Base-by-base conservation (phyloP, 208 protist genomes). In the Leishmania tropica region DNA sequence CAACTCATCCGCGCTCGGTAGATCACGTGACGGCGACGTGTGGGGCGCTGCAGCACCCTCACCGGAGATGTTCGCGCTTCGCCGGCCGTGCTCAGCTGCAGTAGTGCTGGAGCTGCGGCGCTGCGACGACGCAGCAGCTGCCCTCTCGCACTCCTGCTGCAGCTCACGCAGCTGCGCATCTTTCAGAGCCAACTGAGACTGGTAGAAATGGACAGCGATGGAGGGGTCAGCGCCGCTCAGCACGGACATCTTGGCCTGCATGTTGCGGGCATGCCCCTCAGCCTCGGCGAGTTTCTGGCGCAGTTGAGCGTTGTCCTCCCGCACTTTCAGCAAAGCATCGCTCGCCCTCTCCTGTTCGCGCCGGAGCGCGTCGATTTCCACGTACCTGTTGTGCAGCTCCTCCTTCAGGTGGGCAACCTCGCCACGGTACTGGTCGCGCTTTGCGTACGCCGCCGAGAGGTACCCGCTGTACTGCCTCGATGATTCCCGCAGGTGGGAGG, bases 341-440 rank as follows among this genome's bases (percentile, higher is more conserved):
- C 51, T 45, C 28, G 70, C 7, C 17, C 56, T 37, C 60, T 83
- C 78, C 21, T 40, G 77, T 31, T 85, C 75, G 42, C 78, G 80
- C 53, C 80, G 81, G 47, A 90, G 73, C 73, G 81, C 51, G 37
- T 92, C 85, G 13, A 88, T 35, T 76, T 88, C 75, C 56, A 89
- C 8, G 47, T 89, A 81, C 71, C 81, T 87, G 53, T 85, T 75
- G 58, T 93, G 87, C 42, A 94, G 71, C 78, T 94, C 80, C 15
- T 78, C 75, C 56, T 92, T 88, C 76, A 94, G 86, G n/a, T 87
- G 83, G 1, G 86, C 89, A 0, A 93, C 88, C 80, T 94, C 89
- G 53, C 87, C 79, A 56, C 88, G 85, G 85, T 94, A 94, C 54
- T 89, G 78, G 67, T 96, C 89, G 10, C 93, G 84, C 67, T 86